Conservation (phyloP, 2,329 filamentous ascomycete genomes). For the Talaromyces islandicus region DNA sequence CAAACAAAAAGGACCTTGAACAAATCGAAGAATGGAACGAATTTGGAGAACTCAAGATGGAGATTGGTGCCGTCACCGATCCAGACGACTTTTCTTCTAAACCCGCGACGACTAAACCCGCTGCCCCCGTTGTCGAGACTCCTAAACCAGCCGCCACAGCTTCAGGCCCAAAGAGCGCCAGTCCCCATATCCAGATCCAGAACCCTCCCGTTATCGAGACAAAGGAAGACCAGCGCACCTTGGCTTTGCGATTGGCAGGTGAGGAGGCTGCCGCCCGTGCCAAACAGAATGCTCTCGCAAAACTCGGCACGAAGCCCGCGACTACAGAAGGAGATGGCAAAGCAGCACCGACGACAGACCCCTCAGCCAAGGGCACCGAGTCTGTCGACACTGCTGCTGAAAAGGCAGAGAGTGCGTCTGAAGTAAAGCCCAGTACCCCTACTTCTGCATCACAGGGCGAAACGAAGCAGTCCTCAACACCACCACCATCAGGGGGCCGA, state of each 20-base stretch:
- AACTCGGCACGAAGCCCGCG: slow-evolving; percentile 10
- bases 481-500: slow-evolving; percentile 13
- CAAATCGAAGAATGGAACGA: slow-evolving; percentile 99
- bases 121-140: slow-evolving; percentile 11
- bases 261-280: slow-evolving; percentile 34
- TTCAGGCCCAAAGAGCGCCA: slow-evolving; percentile 25
- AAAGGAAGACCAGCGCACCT: slow-evolving; percentile 31
- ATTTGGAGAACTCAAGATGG: slow-evolving; percentile 87
- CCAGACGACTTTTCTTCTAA: slow-evolving; percentile 23
- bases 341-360: slow-evolving; percentile 8
- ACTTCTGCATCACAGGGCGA: slow-evolving; percentile 12
- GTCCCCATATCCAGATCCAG: slow-evolving; percentile 35
- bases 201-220: slow-evolving; percentile 29
- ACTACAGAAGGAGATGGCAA: slow-evolving; percentile 13
- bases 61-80: slow-evolving; percentile 52
- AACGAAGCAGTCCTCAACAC: slow-evolving; percentile 11
- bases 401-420: neutral
- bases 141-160: slow-evolving; percentile 6
- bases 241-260: slow-evolving; percentile 40
- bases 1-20: slow-evolving; percentile 66
- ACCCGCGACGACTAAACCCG: slow-evolving; percentile 14
- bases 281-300: slow-evolving; percentile 21
- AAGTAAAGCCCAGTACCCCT: neutral
- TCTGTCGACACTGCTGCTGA: neutral
- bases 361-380: slow-evolving; percentile 14